phyloP scores from a whole-genome alignment of 805 yeast genomes.

The Saturnispora quitensis region DNA sequence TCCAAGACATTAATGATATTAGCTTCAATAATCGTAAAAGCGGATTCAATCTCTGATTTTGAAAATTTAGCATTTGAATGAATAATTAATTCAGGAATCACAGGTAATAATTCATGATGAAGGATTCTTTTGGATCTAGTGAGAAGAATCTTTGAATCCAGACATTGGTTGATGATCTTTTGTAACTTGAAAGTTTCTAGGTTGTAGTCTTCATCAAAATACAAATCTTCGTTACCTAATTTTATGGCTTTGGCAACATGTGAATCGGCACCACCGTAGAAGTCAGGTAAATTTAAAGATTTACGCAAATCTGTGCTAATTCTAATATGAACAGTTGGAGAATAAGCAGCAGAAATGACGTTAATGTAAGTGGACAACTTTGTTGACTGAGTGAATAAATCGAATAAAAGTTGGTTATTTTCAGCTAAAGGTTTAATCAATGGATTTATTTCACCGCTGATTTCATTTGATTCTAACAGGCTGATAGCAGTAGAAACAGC shows the following conservation, averaged over 20 bases:
- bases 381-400: conserved; percentile 32
- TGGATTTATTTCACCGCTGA: conserved; percentile 29
- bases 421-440: conserved; percentile 31
- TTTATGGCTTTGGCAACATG: conserved; percentile 35
- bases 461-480: conserved; percentile 33
- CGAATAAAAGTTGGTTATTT: conserved; percentile 33
- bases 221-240: conserved; percentile 33
- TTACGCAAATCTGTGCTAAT: conserved; percentile 40
- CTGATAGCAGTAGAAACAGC: conserved; percentile 43
- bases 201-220: conserved; percentile 36
- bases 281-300: conserved; percentile 36
- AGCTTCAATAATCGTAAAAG: conserved; percentile 31
- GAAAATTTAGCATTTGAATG: conserved; percentile 38
- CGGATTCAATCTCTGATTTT: conserved; percentile 36
- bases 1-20: conserved; percentile 16
- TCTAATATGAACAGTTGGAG: conserved; percentile 65
- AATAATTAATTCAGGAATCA: conserved; percentile 51
- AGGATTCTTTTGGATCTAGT: conserved; percentile 49
- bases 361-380: conserved; percentile 32
- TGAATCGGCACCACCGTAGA: conserved; percentile 40
- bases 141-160: conserved; percentile 48
- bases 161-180: conserved; percentile 48
- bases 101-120: conserved; percentile 66
- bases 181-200: conserved; percentile 58
- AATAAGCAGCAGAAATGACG: conserved; percentile 46